Conservation (phyloP, 371 early-diverging fungal species). For the Actinomortierella ambigua region DNA sequence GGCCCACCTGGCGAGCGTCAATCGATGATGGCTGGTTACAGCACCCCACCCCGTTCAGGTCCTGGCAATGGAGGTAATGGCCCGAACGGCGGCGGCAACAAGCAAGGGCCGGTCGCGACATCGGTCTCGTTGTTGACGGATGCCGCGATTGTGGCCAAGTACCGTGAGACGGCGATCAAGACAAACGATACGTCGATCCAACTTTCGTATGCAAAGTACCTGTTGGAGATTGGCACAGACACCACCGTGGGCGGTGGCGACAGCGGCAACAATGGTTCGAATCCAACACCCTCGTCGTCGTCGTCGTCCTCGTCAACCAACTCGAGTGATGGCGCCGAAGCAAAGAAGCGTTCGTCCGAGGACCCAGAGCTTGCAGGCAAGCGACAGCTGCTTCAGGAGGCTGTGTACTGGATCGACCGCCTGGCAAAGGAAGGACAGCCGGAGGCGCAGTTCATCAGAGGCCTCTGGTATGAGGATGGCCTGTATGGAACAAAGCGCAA, state of each 20-base stretch:
- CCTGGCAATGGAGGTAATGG: constrained; percentile 8
- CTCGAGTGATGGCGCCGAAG: neutral
- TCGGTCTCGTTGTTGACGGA: constrained; percentile 38
- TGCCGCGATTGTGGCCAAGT: constrained; percentile 45
- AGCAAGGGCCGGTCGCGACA: constrained; percentile 22
- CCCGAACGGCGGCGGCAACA: constrained; percentile 1
- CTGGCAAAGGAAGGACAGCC: constrained; percentile 68
- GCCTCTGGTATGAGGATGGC: constrained; percentile 71
- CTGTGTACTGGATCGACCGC: constrained; percentile 72
- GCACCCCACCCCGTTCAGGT: constrained; percentile 7
- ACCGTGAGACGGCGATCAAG: constrained; percentile 75
- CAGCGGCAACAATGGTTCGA: neutral
- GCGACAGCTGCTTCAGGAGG: constrained; percentile 54
- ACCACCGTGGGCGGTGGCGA: constrained; percentile 20
- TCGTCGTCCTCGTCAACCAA: neutral
- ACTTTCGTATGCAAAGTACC: constrained; percentile 74
- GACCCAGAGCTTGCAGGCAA: constrained; percentile 8
- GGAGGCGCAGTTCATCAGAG: constrained; percentile 74
- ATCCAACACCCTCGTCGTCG: neutral
- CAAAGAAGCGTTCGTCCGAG: neutral
- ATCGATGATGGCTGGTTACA: constrained; percentile 15
- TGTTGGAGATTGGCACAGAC: constrained; percentile 53
- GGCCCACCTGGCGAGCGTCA: constrained; percentile 4
- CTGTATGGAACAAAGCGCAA: constrained; percentile 60
- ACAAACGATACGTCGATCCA: constrained; percentile 71